Evolutionary conservation across 352 stramenopile genomes (phyloP), one percentile per base, ranked within the genome.

Genomic region (Phytophthora quininea): DNA sequence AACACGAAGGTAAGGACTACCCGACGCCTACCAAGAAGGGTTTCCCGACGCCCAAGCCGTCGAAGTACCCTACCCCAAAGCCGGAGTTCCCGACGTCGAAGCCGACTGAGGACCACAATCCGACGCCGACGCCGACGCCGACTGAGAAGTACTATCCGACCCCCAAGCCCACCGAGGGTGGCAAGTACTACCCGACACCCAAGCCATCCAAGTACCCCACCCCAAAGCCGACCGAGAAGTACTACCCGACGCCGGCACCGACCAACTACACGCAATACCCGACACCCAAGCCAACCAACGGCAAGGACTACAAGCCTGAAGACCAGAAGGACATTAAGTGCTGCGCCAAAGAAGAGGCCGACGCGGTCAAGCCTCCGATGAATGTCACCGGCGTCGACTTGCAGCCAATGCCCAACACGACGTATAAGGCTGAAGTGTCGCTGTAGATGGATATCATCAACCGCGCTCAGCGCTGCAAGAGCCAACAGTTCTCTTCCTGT

Each of bases 401-500:
- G 8, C 66, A 57, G 24, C 62, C 67, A 5, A 64, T 56, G 68
- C 58, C 63, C 32, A 69, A 72, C 54, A 72, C 63, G 49, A 72
- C 68, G 6, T 76, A 72, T 58, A 76, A 76, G 37, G 58, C 63
- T 7, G 45, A 12, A 5, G 30, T 32, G 15, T 32, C 53, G 15
- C 33, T 24, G 19, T 24, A 24, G 19, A 24, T 24, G 19, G 19
- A 24, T 24, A 24, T 24, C 19, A 24, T 24, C 19, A 0, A 24
- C 19, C 19, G 19, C 19, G 19, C 19, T 40, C 6, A 40, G 35
- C 35, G 35, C 35, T 40, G 35, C 35, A 40, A 40, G 35, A 40
- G 10, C 6, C 35, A 40, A 40, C 0, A 40, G 35, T 40, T 40
- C 35, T 40, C 19, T 24, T 24, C 19, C 19, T 40, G 6, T 40